Base-by-base conservation (phyloP, 2,329 filamentous ascomycete genomes). In the Calonectria hawksworthii region DNA sequence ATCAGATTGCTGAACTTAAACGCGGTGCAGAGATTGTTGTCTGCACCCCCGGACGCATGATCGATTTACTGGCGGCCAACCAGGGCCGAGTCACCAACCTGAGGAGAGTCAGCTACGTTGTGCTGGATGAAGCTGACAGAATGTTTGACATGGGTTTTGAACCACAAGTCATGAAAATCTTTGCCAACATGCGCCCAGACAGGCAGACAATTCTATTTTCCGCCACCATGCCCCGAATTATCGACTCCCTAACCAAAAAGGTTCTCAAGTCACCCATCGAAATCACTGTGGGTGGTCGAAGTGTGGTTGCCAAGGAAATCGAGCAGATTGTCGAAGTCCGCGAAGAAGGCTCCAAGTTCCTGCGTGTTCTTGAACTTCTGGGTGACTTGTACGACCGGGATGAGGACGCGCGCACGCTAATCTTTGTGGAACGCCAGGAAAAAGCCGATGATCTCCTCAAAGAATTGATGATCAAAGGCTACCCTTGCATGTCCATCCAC, bases 91-190 rank as follows among this genome's bases (percentile, higher is more conserved):
- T 99, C 13, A 98, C 96, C 16, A 99, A 98, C 82, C 89, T 99
- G 72, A 93, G 91, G 79, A 92, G 97, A 76, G 95, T 98, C 16
- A 97, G 95, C 0, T 99, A 99, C 83, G 93, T 98, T 30, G 97
- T 99, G 14, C 91, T 99, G 50, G 97, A 99, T 83, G 97, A 99
- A 86, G 97, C 97, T 63, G 97, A 99, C 85, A 94, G 97, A 76
- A 99, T 99, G 97, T 98, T 99, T 83, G 97, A 99, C 84, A 99
- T 99, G 97, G 97, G 97, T 18, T 99, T 99, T 82, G 96, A 98
- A 86, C 96, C 97, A 2, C 97, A 99, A 84, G 96, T 99, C 69
- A 97, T 97, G 92, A 98, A 98, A 85, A 97, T 99, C 73, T 93
- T 99, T 83, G 92, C 93, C 78, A 98, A 97, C 81, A 94, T 98